A percentile compares a stretch with the other conserved stretches of the same genome.
Conservation (phyloP, 2,329 filamentous ascomycete species). For the Hymenoscyphus fructigenus region DNA sequence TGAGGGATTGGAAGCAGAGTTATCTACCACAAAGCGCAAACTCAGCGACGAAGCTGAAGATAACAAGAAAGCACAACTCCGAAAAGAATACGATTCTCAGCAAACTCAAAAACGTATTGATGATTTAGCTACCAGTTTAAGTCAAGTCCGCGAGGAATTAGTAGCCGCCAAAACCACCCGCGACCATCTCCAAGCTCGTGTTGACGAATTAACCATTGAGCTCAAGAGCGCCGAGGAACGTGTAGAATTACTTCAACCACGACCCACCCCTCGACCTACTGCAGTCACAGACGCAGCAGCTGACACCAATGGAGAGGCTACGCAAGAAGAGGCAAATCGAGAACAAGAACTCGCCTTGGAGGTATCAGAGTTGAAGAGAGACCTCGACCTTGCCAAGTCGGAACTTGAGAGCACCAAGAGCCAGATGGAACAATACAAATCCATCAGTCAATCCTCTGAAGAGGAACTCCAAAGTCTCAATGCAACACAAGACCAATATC, state of each 20-base stretch:
- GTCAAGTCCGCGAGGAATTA: slow-evolving; percentile 81
- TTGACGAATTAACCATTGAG: slow-evolving; percentile 86
- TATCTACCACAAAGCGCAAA: slow-evolving; percentile 77
- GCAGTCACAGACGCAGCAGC: slow-evolving; percentile 43
- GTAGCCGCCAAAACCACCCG: slow-evolving; percentile 81
- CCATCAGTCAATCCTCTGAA: slow-evolving; percentile 82
- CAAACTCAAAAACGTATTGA: slow-evolving; percentile 91
- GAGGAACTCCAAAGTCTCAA: slow-evolving; percentile 80
- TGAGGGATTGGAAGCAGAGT: slow-evolving; percentile 76
- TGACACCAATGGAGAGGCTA: slow-evolving; percentile 44
- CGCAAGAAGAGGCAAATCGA: slow-evolving; percentile 57
- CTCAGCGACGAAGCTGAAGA: slow-evolving; percentile 82
- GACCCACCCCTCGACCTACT: slow-evolving; percentile 63
- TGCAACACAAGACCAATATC: slow-evolving; percentile 80
- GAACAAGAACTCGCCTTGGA: slow-evolving; percentile 83
- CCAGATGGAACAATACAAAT: slow-evolving; percentile 84
- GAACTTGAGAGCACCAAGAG: slow-evolving; percentile 80
- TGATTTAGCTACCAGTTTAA: slow-evolving; percentile 77
- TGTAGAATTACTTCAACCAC: slow-evolving; percentile 76
- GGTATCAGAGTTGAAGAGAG: slow-evolving; percentile 80
- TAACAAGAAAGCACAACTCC: slow-evolving; percentile 74
- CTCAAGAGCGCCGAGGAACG: slow-evolving; percentile 88
- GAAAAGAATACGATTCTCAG: slow-evolving; percentile 87
- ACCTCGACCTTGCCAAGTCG: slow-evolving; percentile 75
- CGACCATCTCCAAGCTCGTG: slow-evolving; percentile 84